These are phyloP conservation scores for Gymnopilus junonius DNA, from an alignment of 768 basidiomycete species.

Conservation along the genomic window DNA sequence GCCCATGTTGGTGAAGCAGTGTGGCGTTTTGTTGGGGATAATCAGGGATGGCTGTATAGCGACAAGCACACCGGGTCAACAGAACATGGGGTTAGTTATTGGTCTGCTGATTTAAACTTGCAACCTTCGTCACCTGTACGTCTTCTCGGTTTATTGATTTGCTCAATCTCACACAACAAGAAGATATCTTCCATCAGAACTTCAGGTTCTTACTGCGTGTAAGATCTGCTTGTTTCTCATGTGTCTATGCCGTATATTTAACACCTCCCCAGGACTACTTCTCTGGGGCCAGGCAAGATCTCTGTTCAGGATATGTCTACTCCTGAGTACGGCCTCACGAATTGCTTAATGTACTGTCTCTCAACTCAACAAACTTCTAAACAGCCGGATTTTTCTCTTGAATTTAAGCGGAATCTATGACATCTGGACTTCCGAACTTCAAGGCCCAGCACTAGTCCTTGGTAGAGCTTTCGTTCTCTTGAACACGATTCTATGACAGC, in stretches of 20 bases:
- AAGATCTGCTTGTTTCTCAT: slow-evolving; percentile 24
- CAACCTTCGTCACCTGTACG: slow-evolving; percentile 42
- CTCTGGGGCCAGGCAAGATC: slow-evolving; percentile 60
- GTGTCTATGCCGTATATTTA: slow-evolving; percentile 2
- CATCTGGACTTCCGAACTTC: slow-evolving; percentile 59
- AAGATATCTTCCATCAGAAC: slow-evolving; percentile 58
- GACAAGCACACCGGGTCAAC: slow-evolving; percentile 10
- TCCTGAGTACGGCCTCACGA: slow-evolving; percentile 39
- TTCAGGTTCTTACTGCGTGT: slow-evolving; percentile 55
- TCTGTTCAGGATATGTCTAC: slow-evolving; percentile 46
- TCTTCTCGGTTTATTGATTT: neutral
- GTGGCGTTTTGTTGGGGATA: slow-evolving; percentile 54
- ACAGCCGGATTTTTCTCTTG: slow-evolving; percentile 40
- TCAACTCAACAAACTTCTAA: slow-evolving; percentile 12
- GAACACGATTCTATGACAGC: neutral
- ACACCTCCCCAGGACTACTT: slow-evolving; percentile 49
- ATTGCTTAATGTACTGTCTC: neutral
- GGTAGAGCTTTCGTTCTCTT: slow-evolving; percentile 38
- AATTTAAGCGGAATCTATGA: slow-evolving; percentile 50
- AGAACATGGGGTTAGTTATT: slow-evolving; percentile 32
- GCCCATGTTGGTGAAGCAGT: slow-evolving; percentile 32
- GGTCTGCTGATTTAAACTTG: slow-evolving; percentile 49
- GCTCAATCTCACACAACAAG: neutral
- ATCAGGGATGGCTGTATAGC: slow-evolving; percentile 52
- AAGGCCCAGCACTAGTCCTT: slow-evolving; percentile 50